These are phyloP conservation scores for Conoideocrella luteorostrata DNA, from an alignment of 2,329 filamentous ascomycete genomes.

Conservation along the genomic window DNA sequence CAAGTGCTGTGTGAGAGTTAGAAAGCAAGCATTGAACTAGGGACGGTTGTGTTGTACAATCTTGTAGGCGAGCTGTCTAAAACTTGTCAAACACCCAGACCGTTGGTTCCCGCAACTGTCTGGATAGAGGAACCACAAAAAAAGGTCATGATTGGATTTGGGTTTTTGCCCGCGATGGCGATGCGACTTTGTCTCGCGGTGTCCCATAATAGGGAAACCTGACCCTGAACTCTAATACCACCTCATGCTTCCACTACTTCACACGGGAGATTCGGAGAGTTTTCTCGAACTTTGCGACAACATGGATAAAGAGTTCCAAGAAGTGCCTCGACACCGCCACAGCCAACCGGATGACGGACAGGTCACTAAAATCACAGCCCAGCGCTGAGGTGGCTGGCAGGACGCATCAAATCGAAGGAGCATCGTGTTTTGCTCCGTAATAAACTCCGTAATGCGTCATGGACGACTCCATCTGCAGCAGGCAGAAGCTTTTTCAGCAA, in stretches of 20 bases:
- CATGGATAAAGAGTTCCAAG: no score
- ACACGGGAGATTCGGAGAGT: no score
- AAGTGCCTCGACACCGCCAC: no score
- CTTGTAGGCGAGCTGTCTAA: background rate
- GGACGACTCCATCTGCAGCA: background rate
- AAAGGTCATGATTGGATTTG: no score
- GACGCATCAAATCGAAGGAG: no score
- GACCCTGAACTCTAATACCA: background rate
- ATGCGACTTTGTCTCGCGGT: background rate
- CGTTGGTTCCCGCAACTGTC: background rate
- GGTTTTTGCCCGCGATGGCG: background rate
- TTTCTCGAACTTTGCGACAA: no score
- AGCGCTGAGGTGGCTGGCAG: background rate
- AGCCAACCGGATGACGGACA: no score
- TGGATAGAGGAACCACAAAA: no score
- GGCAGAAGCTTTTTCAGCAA: background rate
- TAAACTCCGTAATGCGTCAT: slow-evolving; percentile 1
- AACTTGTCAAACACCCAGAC: background rate
- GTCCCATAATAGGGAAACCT: background rate
- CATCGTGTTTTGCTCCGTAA: background rate
- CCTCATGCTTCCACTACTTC: no score
- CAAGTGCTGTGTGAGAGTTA: background rate
- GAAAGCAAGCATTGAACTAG: no score
- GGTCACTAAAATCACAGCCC: no score
- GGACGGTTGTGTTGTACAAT: no score